Evolutionary conservation across 1,139 yeast genomes (phyloP).

Genomic region (Nakaseomyces delphensis): DNA sequence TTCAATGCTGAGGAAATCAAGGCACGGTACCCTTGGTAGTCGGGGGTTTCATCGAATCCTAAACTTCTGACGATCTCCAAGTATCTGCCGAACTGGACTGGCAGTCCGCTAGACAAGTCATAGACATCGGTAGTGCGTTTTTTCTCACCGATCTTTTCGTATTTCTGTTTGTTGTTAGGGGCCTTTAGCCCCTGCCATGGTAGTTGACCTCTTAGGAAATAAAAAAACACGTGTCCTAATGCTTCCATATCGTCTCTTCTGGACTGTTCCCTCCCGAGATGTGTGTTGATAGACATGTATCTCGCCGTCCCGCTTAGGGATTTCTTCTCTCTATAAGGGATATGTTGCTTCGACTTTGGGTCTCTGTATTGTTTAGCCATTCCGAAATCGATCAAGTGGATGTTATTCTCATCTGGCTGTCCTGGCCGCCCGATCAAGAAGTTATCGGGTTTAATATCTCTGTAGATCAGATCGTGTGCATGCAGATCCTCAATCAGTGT

Average conservation of each 20-base stretch:
- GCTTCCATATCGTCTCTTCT: conserved; percentile 96
- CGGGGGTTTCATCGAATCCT: conserved; percentile 71
- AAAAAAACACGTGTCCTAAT: conserved; percentile 88
- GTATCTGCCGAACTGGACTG: conserved; percentile 72
- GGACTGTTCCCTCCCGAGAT: conserved; percentile 91
- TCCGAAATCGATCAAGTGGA: conserved; percentile 94
- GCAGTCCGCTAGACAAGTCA: conserved; percentile 61
- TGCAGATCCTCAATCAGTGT: conserved; percentile 58
- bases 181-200: conserved; percentile 99
- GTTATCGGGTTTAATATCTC: conserved; percentile 89
- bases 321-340: conserved; percentile 93
- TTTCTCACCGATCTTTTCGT: conserved; percentile 74
- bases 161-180: conserved; percentile 72
- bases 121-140: conserved; percentile 62
- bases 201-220: conserved; percentile 87
- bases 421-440: conserved; percentile 87
- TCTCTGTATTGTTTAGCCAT: conserved; percentile 93
- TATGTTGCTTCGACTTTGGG: conserved; percentile 90
- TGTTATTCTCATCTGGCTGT: conserved; percentile 61
- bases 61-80: conserved; percentile 61
- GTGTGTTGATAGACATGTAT: conserved; percentile 92
- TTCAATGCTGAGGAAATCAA: conserved; percentile 55
- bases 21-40: conserved; percentile 62
- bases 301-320: conserved; percentile 96
- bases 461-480: conserved; percentile 58